These are phyloP conservation scores for Pterocarpus macrocarpus DNA, from an alignment of 306 rosid genomes.

Conservation along the genomic window DNA sequence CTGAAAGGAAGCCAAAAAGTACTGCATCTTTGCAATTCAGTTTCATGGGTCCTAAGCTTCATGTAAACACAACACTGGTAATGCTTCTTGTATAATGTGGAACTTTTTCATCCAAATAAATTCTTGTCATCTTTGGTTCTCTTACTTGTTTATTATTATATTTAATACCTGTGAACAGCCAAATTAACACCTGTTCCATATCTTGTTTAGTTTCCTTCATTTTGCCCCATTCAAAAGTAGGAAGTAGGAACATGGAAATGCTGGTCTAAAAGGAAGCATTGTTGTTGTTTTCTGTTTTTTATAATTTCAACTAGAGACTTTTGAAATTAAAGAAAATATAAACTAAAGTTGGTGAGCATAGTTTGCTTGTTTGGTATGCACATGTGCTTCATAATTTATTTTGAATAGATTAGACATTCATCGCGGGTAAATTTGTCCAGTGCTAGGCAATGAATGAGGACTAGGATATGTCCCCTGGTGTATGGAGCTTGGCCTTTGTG, in stretches of 20 bases:
- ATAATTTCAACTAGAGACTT: slow-evolving; percentile 30
- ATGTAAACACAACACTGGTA: slow-evolving; percentile 79
- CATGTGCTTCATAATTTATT: too few species aligned
- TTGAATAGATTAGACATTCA: too few species aligned
- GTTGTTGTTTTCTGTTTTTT: neutral
- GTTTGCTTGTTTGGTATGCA: too few species aligned
- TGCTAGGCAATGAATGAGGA: neutral
- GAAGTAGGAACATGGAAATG: neutral
- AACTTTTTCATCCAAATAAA: neutral
- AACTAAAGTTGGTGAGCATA: neutral
- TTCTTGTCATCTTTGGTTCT: slow-evolving; percentile 24
- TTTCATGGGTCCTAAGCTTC: slow-evolving; percentile 91
- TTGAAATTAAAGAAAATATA: neutral
- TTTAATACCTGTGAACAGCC: neutral
- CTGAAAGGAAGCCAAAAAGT: slow-evolving; percentile 67
- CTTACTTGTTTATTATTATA: neutral
- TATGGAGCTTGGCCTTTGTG: too few species aligned
- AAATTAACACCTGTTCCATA: slow-evolving; percentile 3
- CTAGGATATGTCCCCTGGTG: too few species aligned
- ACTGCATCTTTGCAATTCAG: slow-evolving; percentile 81
- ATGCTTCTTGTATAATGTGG: slow-evolving; percentile 37
- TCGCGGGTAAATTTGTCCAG: too few species aligned
- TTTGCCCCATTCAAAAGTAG: neutral
- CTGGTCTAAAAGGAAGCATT: neutral
- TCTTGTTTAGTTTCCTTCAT: slow-evolving; percentile 1